Conservation (phyloP, 2,329 filamentous ascomycete genomes). For the Lachnellula arida region DNA sequence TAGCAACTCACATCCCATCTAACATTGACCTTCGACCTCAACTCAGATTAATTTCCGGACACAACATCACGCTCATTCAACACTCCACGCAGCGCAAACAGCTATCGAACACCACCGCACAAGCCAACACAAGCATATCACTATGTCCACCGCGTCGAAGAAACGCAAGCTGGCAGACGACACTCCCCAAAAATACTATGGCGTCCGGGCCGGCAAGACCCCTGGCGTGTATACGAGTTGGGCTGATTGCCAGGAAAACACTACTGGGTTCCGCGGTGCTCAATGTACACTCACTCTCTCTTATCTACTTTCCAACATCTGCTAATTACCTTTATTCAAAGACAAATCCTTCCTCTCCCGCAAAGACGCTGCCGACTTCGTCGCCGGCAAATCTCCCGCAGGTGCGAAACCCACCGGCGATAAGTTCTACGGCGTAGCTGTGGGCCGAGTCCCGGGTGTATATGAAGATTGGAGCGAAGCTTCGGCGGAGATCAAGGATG, state of each 20-base stretch:
- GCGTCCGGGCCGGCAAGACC: constrained; percentile 50
- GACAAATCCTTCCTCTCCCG: constrained; percentile 74
- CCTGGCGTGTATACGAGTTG: constrained; percentile 61
- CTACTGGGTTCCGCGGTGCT: constrained; percentile 57
- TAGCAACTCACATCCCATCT: not conserved
- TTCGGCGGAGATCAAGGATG: constrained; percentile 67
- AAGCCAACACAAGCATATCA: not conserved
- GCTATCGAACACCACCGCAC: not conserved
- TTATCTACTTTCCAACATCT: not conserved
- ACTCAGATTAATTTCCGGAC: not conserved
- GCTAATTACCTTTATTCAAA: constrained; percentile 34
- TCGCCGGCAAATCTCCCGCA: constrained; percentile 51
- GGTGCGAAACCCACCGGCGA: constrained; percentile 27
- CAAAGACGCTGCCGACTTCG: constrained; percentile 74
- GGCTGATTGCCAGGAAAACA: constrained; percentile 57
- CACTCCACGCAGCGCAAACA: not conserved
- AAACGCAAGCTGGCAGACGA: constrained; percentile 25
- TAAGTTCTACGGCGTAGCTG: constrained; percentile 57
- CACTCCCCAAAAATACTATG: constrained; percentile 51
- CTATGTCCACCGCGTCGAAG: constrained; percentile 19
- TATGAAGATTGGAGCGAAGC: constrained; percentile 65
- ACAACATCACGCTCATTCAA: not conserved
- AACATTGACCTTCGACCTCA: not conserved
- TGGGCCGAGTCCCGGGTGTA: constrained; percentile 54
- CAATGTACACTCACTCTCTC: constrained; percentile 51